Evolutionary conservation across 176 grass and related monocot genomes (phyloP).

Genomic region (Carex littledalei): DNA sequence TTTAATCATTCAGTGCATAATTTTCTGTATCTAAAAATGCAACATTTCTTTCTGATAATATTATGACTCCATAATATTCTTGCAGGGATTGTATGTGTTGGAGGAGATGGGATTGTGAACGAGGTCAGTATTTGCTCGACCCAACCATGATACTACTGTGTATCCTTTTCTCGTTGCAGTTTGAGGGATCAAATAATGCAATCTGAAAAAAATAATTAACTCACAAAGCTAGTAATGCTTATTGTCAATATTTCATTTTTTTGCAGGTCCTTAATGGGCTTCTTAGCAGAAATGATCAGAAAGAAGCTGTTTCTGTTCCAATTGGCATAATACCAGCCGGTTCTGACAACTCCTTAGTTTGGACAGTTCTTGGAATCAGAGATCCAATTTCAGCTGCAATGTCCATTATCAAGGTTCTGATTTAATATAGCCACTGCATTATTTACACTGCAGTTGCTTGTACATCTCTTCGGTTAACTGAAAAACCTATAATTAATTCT

Average conservation of each 20-base stretch:
- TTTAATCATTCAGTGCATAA: constrained; percentile 7
- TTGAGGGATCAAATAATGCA: not conserved
- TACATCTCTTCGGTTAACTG: not conserved
- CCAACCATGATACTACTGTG: not conserved
- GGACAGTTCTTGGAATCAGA: constrained; percentile 91
- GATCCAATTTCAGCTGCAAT: constrained; percentile 96
- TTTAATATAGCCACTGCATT: not conserved
- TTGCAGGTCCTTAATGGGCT: constrained; percentile 88
- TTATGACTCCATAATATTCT: constrained; percentile 4
- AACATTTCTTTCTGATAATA: not conserved
- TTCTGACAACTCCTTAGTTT: constrained; percentile 97
- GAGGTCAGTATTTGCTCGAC: constrained; percentile 47
- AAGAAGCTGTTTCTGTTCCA: constrained; percentile 87
- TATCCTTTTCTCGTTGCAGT: not conserved
- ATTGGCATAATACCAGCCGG: constrained; percentile 99
- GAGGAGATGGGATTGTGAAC: constrained; percentile 97
- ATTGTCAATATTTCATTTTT: not conserved
- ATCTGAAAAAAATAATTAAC: not conserved
- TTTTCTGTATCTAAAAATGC: constrained; percentile 21
- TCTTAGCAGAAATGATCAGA: constrained; percentile 75
- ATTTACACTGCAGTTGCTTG: not conserved
- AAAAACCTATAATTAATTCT: not conserved
- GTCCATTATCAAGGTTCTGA: constrained; percentile 79
- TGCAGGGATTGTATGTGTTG: constrained; percentile 87
- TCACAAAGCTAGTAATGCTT: not conserved